phyloP scores from a whole-genome alignment of 2,329 filamentous ascomycete genomes.

The Claviceps spartinae region DNA sequence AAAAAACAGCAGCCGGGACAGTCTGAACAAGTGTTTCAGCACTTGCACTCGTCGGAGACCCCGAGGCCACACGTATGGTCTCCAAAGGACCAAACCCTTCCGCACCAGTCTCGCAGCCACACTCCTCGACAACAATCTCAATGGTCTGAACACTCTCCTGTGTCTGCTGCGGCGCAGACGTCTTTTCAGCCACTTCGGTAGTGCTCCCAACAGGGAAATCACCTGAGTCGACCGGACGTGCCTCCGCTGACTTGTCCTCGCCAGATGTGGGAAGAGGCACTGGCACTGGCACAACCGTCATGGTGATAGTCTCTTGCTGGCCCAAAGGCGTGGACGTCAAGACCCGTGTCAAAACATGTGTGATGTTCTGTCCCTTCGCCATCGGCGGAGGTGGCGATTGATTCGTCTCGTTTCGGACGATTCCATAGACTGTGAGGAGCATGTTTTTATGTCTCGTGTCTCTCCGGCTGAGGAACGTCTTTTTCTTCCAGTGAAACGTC shows the following conservation, averaged over 20 bases:
- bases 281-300: constrained; percentile 1
- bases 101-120: constrained; percentile 8
- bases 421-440: constrained; percentile 32
- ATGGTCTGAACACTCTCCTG: not conserved
- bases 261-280: not conserved
- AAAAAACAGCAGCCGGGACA: no score
- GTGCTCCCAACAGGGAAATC: not conserved
- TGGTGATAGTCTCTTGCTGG: not conserved
- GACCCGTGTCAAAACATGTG: not conserved
- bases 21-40: no score
- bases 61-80: no score
- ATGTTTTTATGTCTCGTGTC: constrained; percentile 14
- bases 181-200: no score
- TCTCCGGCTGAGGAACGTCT: constrained; percentile 9
- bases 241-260: no score
- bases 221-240: no score
- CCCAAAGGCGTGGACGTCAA: not conserved
- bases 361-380: constrained; percentile 11
- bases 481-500: not conserved
- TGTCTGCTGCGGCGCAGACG: no score
- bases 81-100: not conserved
- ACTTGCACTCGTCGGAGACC: no score
- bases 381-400: constrained; percentile 22
- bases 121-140: constrained; percentile 15
- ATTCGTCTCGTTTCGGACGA: constrained; percentile 15